Percentiles rank a stretch among this genome's conserved stretches.
phyloP scores from a whole-genome alignment of 805 yeast species.

The Wickerhamiella sergipiensis region DNA sequence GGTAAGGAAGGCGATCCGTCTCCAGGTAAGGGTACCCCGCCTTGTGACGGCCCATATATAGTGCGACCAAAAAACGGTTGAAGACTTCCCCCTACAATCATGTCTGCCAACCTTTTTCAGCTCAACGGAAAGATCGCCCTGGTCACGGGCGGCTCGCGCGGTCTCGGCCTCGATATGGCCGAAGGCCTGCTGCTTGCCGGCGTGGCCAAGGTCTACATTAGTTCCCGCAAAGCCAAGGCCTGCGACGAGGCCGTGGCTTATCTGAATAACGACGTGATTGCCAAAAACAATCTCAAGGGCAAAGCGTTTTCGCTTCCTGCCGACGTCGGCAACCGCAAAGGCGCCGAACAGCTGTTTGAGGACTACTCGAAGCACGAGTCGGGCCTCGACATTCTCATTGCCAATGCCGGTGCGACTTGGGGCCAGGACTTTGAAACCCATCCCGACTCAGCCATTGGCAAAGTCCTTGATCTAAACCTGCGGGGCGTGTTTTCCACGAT shows the following conservation, averaged over 20 bases:
- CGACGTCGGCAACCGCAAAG: constrained; percentile 39
- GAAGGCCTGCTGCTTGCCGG: constrained; percentile 50
- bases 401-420: constrained; percentile 76
- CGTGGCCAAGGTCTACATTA: constrained; percentile 45
- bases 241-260: constrained; percentile 40
- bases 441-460: constrained; percentile 46
- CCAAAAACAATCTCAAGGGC: constrained; percentile 21
- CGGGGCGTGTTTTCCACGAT: constrained; percentile 56
- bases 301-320: constrained; percentile 39
- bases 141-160: constrained; percentile 65
- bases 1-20: background rate
- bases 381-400: constrained; percentile 48
- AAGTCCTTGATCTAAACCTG: constrained; percentile 50
- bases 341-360: constrained; percentile 32
- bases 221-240: constrained; percentile 50
- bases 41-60: background rate
- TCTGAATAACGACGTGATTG: constrained; percentile 19
- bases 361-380: constrained; percentile 29
- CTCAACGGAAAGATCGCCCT: constrained; percentile 52
- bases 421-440: constrained; percentile 51
- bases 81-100: too few relatives aligned
- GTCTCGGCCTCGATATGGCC: constrained; percentile 57
- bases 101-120: constrained; percentile 18
- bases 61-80: too few relatives aligned
- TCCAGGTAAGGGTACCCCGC: background rate